Base-by-base conservation (phyloP, 2,329 filamentous ascomycete genomes). In the Aspergillus pseudoterreus region DNA sequence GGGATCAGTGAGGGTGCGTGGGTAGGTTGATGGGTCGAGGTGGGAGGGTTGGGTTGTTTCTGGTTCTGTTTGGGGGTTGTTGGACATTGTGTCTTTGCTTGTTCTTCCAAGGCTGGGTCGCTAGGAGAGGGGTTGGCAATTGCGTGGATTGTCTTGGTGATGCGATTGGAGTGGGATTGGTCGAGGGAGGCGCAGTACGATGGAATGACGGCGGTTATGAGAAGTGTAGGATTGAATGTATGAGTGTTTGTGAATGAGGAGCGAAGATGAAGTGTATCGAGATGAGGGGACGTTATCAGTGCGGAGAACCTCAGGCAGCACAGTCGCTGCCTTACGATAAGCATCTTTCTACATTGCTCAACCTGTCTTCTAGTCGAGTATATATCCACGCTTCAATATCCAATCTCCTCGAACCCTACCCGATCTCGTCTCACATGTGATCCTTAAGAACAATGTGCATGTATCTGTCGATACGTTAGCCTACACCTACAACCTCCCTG, bases 1-100 rank as follows among this genome's bases (percentile, higher is more conserved):
- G 12, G 63, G 30, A 45, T 67, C 57, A 44, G 63, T 59, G 30
- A 63, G 59, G 48, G 58, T 67, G 57, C 70, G 71, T 19, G 71
- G 71, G 57, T 73, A 75, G 51, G 71, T 74, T 30, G 61, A 57
- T 38, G 71, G 71, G 58, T 73, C 65, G 48, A 70, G 70, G 48
- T 72, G 63, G 2, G 67, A 45, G 32, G 39, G 39, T 42, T 19
- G 39, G 12, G 35, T n/a, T 10, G 53, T 17, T 11, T 39, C 8
- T 33, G 45, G 43, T 8, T 35, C 10, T 11, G 19, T 19, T 4
- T 33, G 19, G 27, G 46, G 17, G n/a, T 22, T 19, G 19, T 35
- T 47, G 15, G 39, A 42, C 45, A 35, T 52, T 43, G 35, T 53
- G 44, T 38, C 35, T n/a, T 38, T 8, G n/a, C 14, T 38, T 24